Evolutionary conservation across 805 yeast species (phyloP).

Genomic region (Kregervanrija delftensis): DNA sequence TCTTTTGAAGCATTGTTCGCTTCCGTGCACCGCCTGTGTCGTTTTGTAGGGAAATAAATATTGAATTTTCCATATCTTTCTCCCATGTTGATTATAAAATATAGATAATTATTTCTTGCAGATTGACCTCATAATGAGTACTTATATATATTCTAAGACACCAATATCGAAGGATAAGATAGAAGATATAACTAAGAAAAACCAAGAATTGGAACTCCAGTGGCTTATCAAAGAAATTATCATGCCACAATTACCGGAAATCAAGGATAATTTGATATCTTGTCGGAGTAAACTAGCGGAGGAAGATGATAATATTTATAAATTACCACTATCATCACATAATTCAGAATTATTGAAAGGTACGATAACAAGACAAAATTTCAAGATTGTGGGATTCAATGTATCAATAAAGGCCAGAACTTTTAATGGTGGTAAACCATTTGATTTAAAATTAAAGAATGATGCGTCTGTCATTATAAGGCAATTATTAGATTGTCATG

Average conservation of each 20-base stretch:
- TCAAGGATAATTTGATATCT: constrained; percentile 35
- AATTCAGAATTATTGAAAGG: constrained; percentile 58
- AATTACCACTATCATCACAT: constrained; percentile 49
- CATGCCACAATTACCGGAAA: constrained; percentile 40
- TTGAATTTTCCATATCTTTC: background rate
- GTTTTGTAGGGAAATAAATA: too few relatives aligned
- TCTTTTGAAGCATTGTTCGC: too few relatives aligned
- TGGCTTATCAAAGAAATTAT: constrained; percentile 45
- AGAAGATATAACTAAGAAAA: constrained; percentile 4
- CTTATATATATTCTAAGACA: constrained; percentile 15
- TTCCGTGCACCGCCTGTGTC: too few relatives aligned
- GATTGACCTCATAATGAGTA: constrained; percentile 15
- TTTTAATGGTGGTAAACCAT: constrained; percentile 35
- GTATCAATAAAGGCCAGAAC: constrained; percentile 30
- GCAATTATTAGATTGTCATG: constrained; percentile 34
- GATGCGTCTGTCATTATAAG: constrained; percentile 31
- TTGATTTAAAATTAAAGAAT: constrained; percentile 32
- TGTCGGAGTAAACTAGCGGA: constrained; percentile 35
- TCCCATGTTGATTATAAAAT: background rate
- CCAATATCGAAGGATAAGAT: constrained; percentile 6
- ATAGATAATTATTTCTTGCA: background rate
- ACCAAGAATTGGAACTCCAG: constrained; percentile 26
- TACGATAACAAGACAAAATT: constrained; percentile 47
- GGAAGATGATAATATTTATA: constrained; percentile 35
- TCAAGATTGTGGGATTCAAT: constrained; percentile 43